phyloP scores from a whole-genome alignment of 2,329 filamentous ascomycete species.

The Penicillium sp. region DNA sequence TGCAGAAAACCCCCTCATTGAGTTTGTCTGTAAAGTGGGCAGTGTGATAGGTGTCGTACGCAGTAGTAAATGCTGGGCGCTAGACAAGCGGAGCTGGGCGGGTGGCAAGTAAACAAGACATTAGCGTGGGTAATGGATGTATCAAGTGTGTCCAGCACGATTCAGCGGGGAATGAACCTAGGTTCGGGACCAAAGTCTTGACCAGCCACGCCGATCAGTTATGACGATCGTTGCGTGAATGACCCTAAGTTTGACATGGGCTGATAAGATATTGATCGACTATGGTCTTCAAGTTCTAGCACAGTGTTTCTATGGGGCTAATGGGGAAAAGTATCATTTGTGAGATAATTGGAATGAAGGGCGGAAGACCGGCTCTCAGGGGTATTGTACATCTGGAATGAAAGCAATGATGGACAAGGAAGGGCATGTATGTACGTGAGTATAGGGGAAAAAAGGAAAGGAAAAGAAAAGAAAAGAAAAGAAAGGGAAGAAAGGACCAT shows the following conservation, averaged over 20 bases:
- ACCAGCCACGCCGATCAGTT: neutral
- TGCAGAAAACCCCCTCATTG: too few relatives aligned
- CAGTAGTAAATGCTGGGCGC: too few relatives aligned
- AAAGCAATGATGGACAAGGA: conserved; percentile 15
- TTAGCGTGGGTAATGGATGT: too few relatives aligned
- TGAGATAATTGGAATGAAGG: neutral
- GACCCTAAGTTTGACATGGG: neutral
- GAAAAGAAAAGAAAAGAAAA: neutral
- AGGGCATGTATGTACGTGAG: conserved; percentile 23
- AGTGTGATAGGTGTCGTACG: too few relatives aligned
- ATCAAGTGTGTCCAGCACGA: too few relatives aligned
- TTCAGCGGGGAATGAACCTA: too few relatives aligned
- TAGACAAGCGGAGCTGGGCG: too few relatives aligned
- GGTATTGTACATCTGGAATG: conserved; percentile 19
- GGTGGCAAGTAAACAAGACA: too few relatives aligned
- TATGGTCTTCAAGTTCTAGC: too few relatives aligned
- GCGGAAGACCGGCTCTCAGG: neutral
- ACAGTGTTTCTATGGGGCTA: neutral
- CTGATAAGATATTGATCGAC: neutral
- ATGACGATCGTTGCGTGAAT: neutral
- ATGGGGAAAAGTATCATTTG: neutral
- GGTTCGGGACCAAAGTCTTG: too few relatives aligned
- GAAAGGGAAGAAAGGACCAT: conserved; percentile 3
- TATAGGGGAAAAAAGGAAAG: conserved; percentile 1
- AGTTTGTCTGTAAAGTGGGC: too few relatives aligned